Evolutionary conservation across 345 rosid species (phyloP).

Genomic region (Salix viminalis): DNA sequence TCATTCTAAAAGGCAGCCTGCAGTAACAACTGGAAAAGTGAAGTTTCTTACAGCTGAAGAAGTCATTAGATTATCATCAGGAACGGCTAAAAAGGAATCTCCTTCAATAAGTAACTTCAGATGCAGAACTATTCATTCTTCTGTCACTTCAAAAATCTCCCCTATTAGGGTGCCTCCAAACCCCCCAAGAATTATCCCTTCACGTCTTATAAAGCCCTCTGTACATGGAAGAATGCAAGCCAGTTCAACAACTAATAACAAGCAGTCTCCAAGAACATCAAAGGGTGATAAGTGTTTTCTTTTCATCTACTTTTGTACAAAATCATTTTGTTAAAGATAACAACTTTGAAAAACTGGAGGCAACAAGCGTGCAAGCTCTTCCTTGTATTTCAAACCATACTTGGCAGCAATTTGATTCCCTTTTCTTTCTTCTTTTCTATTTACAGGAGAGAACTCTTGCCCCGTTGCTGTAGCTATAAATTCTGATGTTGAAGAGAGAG

Average conservation of each 20-base stretch:
- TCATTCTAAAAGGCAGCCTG: slow-evolving; percentile 27
- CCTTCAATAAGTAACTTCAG: not conserved
- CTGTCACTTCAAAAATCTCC: slow-evolving; percentile 1
- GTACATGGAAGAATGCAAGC: slow-evolving; percentile 1
- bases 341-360: too few relatives aligned
- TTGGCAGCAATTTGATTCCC: not conserved
- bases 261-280: not conserved
- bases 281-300: slow-evolving; percentile 23
- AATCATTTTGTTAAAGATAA: not conserved
- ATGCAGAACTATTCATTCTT: slow-evolving; percentile 3
- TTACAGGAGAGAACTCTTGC: slow-evolving; percentile 26
- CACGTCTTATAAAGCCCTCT: slow-evolving; percentile 15
- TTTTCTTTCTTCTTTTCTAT: slow-evolving; percentile 6
- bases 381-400: too few relatives aligned
- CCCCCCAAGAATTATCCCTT: slow-evolving; percentile 11
- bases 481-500: slow-evolving; percentile 22
- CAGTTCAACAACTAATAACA: not conserved
- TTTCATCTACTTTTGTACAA: not conserved
- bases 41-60: slow-evolving; percentile 42
- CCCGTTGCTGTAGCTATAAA: slow-evolving; percentile 25
- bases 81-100: slow-evolving; percentile 7
- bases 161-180: not conserved
- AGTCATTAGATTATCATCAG: slow-evolving; percentile 33
- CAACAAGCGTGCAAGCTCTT: too few relatives aligned
- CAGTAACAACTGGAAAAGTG: slow-evolving; percentile 35